Evolutionary conservation across 73 alveolate genomes (phyloP).

Genomic region (Tetrahymena malaccensis): DNA sequence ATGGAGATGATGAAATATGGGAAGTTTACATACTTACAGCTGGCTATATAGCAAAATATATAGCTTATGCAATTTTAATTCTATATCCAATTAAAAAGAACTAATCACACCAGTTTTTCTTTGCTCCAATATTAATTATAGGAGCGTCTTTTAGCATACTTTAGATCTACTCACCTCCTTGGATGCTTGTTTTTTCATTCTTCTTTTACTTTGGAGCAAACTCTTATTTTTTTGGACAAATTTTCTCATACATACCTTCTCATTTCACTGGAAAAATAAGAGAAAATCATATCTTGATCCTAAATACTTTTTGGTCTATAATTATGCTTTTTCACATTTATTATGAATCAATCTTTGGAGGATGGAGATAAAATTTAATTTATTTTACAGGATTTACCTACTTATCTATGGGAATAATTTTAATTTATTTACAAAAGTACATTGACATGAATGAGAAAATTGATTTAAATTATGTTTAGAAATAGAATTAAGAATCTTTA

Average conservation of each 20-base stretch:
- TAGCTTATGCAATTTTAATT: neutral
- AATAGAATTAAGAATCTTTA: neutral
- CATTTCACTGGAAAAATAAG: neutral
- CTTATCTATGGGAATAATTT: neutral
- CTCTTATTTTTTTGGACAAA: neutral
- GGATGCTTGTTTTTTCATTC: neutral
- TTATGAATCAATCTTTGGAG: neutral
- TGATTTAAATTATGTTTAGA: neutral
- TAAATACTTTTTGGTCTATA: neutral
- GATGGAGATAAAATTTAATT: neutral
- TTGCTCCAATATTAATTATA: neutral
- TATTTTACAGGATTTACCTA: neutral
- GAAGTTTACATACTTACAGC: neutral
- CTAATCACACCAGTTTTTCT: neutral
- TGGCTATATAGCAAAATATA: neutral
- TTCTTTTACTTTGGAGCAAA: neutral
- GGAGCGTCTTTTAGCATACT: neutral
- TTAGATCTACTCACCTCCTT: neutral
- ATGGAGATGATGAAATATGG: neutral
- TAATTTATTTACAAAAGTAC: neutral
- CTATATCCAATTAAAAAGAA: neutral
- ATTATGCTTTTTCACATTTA: neutral
- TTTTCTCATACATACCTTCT: neutral
- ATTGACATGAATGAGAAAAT: neutral
- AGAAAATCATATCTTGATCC: neutral